Percentiles rank a stretch among this genome's conserved stretches.
Conservation (phyloP, 2,329 filamentous ascomycete species). For the Colletotrichum acutatum region DNA sequence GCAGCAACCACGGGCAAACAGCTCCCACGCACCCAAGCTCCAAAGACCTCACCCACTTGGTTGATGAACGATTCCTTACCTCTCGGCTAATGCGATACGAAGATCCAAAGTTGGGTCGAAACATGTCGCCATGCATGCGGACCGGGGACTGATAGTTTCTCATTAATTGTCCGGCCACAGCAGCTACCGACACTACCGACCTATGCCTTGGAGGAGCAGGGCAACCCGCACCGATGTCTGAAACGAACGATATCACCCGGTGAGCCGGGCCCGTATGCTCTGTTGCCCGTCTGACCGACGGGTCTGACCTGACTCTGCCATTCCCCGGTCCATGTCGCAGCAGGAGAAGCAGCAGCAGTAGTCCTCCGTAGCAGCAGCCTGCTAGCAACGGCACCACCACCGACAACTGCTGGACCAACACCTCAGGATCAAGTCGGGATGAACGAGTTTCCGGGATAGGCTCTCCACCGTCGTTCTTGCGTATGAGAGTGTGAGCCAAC, state of each 20-base stretch:
- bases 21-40: neutral
- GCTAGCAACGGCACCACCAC: neutral
- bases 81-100: neutral
- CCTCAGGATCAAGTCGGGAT: neutral
- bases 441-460: slow-evolving; percentile 3
- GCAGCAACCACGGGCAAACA: neutral
- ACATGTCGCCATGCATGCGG: slow-evolving; percentile 1
- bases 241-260: slow-evolving; percentile 35
- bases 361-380: neutral
- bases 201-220: neutral
- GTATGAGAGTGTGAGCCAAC: neutral
- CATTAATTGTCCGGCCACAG: neutral
- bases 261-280: slow-evolving; percentile 7
- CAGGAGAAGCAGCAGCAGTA: neutral
- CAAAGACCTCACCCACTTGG: neutral
- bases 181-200: neutral
- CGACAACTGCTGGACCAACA: neutral
- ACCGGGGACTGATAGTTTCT: neutral
- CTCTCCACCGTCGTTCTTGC: neutral
- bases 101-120: slow-evolving; percentile 6
- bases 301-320: neutral
- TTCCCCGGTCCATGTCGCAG: neutral
- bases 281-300: neutral
- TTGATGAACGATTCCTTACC: neutral
- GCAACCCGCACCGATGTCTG: slow-evolving; percentile 25